These are phyloP conservation scores for Pythium brachiatum DNA, from an alignment of 352 stramenopile genomes.

Conservation along the genomic window DNA sequence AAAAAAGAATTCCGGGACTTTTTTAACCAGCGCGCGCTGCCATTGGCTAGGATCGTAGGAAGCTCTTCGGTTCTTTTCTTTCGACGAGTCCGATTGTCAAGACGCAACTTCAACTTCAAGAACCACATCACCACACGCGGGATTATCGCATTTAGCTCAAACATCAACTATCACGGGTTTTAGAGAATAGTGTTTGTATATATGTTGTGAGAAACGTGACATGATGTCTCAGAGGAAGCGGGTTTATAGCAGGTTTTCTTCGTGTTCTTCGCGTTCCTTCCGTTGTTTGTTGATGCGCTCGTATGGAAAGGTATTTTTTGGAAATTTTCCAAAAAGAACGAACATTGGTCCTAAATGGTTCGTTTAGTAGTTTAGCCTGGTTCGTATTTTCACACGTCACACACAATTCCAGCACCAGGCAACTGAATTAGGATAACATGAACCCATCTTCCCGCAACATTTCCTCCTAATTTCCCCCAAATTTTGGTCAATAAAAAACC, in stretches of 20 bases:
- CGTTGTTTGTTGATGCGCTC: conserved; percentile 7
- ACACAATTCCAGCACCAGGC: too few relatives aligned
- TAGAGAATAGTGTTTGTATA: not conserved
- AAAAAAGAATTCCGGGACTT: conserved; percentile 12
- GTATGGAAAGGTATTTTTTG: too few relatives aligned
- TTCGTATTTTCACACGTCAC: too few relatives aligned
- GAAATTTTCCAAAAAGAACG: too few relatives aligned
- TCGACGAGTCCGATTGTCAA: conserved; percentile 23
- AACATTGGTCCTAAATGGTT: too few relatives aligned
- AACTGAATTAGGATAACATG: too few relatives aligned
- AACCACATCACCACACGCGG: conserved; percentile 2
- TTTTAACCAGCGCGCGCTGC: conserved; percentile 22
- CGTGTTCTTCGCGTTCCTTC: conserved; percentile 10
- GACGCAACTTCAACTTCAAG: conserved; percentile 37
- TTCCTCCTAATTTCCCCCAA: too few relatives aligned
- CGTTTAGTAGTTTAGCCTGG: too few relatives aligned
- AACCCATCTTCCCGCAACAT: too few relatives aligned
- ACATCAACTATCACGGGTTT: conserved; percentile 1
- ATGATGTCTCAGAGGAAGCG: conserved; percentile 20
- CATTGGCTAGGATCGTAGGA: conserved; percentile 14
- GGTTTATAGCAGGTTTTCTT: not conserved
- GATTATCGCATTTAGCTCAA: conserved; percentile 8
- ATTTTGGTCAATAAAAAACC: too few relatives aligned
- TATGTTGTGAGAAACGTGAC: not conserved
- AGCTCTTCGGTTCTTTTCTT: conserved; percentile 23